phyloP scores from a whole-genome alignment of 129 eudicot genomes.

The Silybum marianum region DNA sequence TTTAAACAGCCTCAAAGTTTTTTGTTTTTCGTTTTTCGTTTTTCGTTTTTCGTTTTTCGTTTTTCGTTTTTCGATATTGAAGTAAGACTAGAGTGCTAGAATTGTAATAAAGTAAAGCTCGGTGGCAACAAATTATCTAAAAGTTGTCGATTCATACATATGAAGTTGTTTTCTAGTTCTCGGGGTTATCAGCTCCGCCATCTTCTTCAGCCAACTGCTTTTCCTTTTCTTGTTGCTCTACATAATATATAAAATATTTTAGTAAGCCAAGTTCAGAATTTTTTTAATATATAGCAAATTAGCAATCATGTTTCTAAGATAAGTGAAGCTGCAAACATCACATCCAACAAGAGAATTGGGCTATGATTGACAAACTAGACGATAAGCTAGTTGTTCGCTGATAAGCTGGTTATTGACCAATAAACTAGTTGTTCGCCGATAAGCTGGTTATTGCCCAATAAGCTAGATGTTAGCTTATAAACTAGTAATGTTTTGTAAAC shows the following conservation, averaged over 20 bases:
- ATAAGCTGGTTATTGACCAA: too few species aligned
- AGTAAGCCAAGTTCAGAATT: background rate
- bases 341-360: conserved; percentile 1
- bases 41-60: background rate
- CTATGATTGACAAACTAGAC: background rate
- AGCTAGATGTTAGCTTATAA: background rate
- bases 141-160: background rate
- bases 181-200: conserved; percentile 24
- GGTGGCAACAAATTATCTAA: background rate
- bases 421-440: background rate
- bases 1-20: background rate
- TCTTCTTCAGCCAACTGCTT: conserved; percentile 35
- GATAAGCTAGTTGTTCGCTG: background rate
- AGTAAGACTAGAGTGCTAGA: background rate
- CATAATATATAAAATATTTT: background rate
- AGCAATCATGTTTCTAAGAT: background rate
- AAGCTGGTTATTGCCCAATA: too few species aligned
- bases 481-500: background rate
- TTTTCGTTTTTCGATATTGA: background rate
- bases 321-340: background rate
- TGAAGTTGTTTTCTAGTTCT: conserved; percentile 13
- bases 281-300: background rate
- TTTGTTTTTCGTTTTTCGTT: background rate
- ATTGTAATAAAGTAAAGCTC: background rate
- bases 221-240: conserved; percentile 48